phyloP scores from a whole-genome alignment of 768 basidiomycete genomes.

The Trametes cinnabarina region DNA sequence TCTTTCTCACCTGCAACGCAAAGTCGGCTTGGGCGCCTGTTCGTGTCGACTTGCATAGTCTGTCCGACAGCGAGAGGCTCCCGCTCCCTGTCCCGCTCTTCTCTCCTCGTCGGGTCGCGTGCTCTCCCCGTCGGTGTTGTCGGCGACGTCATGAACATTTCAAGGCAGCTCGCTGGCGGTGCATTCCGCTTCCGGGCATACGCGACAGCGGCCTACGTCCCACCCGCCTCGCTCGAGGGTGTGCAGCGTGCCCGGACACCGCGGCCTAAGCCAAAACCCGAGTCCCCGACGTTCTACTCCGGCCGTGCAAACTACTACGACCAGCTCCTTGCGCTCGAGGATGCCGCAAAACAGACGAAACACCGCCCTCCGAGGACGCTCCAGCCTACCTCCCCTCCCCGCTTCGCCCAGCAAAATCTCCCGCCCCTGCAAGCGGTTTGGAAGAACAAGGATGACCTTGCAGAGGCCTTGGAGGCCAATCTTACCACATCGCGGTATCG shows the following conservation, averaged over 20 bases:
- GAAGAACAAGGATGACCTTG: slow-evolving; percentile 64
- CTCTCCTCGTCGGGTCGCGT: neutral
- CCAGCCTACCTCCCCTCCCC: slow-evolving; percentile 78
- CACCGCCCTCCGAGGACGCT: slow-evolving; percentile 58
- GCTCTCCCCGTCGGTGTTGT: neutral
- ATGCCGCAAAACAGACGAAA: slow-evolving; percentile 50
- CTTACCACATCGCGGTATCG: slow-evolving; percentile 74
- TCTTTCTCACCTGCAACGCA: slow-evolving; percentile 12
- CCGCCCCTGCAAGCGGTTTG: slow-evolving; percentile 63
- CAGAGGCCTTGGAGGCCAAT: slow-evolving; percentile 49
- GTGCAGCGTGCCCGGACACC: slow-evolving; percentile 3
- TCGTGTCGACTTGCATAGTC: slow-evolving; percentile 4
- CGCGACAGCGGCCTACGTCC: slow-evolving; percentile 29
- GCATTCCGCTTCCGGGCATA: slow-evolving; percentile 16
- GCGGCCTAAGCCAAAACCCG: slow-evolving; percentile 38
- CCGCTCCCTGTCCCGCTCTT: slow-evolving; percentile 1
- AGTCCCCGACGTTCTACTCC: slow-evolving; percentile 82
- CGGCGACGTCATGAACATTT: slow-evolving; percentile 19
- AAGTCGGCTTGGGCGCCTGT: slow-evolving; percentile 8
- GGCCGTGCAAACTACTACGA: slow-evolving; percentile 75
- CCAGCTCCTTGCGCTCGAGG: slow-evolving; percentile 62
- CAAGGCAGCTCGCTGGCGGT: slow-evolving; percentile 6
- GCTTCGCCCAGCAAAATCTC: slow-evolving; percentile 58
- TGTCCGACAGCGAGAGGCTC: slow-evolving; percentile 15
- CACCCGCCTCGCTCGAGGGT: slow-evolving; percentile 29